Evolutionary conservation across 805 yeast species (phyloP).

Genomic region (Candida nanaspora): DNA sequence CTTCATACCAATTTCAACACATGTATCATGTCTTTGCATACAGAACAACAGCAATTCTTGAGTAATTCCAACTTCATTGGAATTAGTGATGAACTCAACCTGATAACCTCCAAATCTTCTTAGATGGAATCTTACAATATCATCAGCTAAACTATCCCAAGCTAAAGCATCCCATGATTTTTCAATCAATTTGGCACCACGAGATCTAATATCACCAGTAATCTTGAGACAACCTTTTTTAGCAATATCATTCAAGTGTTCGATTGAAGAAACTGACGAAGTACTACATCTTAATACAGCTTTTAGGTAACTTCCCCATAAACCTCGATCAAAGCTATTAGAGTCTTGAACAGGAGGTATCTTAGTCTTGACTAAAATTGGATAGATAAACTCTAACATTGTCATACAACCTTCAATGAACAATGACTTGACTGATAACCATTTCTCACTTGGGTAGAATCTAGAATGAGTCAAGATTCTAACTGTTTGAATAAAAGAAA

Average conservation of each 20-base stretch:
- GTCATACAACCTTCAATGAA: conserved; percentile 49
- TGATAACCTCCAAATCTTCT: conserved; percentile 65
- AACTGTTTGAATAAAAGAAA: conserved; percentile 18
- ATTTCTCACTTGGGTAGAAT: conserved; percentile 60
- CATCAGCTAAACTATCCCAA: conserved; percentile 50
- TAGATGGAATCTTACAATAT: conserved; percentile 50
- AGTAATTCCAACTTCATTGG: conserved; percentile 50
- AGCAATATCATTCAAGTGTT: conserved; percentile 66
- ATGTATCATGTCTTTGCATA: conserved; percentile 55
- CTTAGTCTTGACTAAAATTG: conserved; percentile 39
- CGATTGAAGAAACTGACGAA: conserved; percentile 61
- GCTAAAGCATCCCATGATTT: conserved; percentile 74
- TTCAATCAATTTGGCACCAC: conserved; percentile 47
- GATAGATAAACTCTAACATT: conserved; percentile 45
- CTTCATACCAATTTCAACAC: conserved; percentile 57
- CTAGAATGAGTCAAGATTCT: conserved; percentile 45
- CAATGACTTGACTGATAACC: conserved; percentile 64
- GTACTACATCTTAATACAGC: conserved; percentile 52
- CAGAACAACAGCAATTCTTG: conserved; percentile 61
- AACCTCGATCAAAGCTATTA: conserved; percentile 45
- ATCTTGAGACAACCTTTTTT: conserved; percentile 60
- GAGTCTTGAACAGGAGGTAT: conserved; percentile 46
- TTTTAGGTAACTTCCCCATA: conserved; percentile 66
- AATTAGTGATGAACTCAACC: conserved; percentile 44
- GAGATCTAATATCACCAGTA: conserved; percentile 54